Percentiles rank a stretch among this genome's conserved stretches.
Evolutionary conservation across 306 rosid genomes (phyloP).

Genomic region (Sicyos baderoa): DNA sequence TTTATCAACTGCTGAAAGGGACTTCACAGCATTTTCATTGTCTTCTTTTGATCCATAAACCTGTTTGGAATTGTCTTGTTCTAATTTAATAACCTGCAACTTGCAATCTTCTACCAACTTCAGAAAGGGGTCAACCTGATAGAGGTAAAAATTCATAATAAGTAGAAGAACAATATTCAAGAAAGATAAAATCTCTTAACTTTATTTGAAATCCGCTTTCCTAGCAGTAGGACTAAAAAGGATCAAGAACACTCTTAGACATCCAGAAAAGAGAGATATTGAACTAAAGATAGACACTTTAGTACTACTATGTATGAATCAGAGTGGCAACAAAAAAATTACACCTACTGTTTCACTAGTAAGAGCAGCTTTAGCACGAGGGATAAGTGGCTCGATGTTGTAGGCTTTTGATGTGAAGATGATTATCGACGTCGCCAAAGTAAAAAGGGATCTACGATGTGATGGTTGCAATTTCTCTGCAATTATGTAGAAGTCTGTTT

Average conservation of each 20-base stretch:
- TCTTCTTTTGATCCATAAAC: slow-evolving; percentile 66
- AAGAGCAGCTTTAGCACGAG: slow-evolving; percentile 50
- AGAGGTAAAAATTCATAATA: not conserved
- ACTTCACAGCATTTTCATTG: slow-evolving; percentile 40
- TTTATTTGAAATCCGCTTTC: not conserved
- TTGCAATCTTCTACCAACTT: slow-evolving; percentile 52
- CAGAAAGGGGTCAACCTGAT: slow-evolving; percentile 75
- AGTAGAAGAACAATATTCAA: not conserved
- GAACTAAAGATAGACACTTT: not conserved
- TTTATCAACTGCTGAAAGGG: slow-evolving; percentile 32
- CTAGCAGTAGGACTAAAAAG: not conserved
- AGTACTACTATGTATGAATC: not conserved
- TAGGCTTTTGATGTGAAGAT: slow-evolving; percentile 58
- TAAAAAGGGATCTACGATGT: slow-evolving; percentile 61
- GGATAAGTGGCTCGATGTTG: slow-evolving; percentile 41
- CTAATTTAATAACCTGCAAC: slow-evolving; percentile 35
- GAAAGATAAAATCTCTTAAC: not conserved
- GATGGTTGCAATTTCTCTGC: slow-evolving; percentile 60
- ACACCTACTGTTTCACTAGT: slow-evolving; percentile 40
- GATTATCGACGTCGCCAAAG: slow-evolving; percentile 64
- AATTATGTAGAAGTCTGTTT: slow-evolving; percentile 19
- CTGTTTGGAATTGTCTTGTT: slow-evolving; percentile 26
- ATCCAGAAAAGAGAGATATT: not conserved
- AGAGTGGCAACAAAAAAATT: not conserved
- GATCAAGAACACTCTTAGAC: not conserved